Evolutionary conservation across 345 rosid genomes (phyloP).

Genomic region (Barbarea vulgaris): DNA sequence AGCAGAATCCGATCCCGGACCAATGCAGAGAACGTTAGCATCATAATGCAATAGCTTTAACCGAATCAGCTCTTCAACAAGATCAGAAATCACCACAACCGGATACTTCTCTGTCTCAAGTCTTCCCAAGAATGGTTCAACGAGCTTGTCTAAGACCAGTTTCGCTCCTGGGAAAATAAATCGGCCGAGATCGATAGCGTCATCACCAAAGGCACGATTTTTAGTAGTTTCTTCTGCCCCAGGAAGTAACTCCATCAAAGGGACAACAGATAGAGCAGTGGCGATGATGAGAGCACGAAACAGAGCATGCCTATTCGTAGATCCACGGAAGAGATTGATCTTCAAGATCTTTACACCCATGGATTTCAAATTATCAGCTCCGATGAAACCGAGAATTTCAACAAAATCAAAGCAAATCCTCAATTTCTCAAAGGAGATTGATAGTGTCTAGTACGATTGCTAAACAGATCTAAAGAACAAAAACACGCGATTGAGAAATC

Average conservation of each 20-base stretch:
- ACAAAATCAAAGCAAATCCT: background rate
- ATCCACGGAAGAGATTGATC: conserved; percentile 54
- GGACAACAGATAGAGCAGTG: conserved; percentile 50
- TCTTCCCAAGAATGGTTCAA: conserved; percentile 50
- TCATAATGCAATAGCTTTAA: conserved; percentile 49
- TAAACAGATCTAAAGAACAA: conserved; percentile 16
- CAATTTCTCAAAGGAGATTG: background rate
- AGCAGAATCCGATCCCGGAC: conserved; percentile 55
- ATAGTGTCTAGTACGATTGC: conserved; percentile 20
- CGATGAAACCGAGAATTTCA: too few species aligned
- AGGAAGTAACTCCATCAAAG: conserved; percentile 52
- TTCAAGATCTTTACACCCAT: conserved; percentile 58
- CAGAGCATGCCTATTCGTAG: conserved; percentile 59
- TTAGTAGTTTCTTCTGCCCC: conserved; percentile 24
- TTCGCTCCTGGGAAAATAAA: background rate
- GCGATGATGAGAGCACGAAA: conserved; percentile 53
- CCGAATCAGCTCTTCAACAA: conserved; percentile 53
- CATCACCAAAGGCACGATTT: conserved; percentile 39
- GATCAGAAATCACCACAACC: conserved; percentile 46
- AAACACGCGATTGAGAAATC: background rate
- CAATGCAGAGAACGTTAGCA: conserved; percentile 65
- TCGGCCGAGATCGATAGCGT: background rate
- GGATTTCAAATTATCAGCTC: background rate
- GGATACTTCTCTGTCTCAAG: conserved; percentile 41
- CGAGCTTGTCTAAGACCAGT: conserved; percentile 2